Evolutionary conservation across 106 monocot species (phyloP), one percentile per base, ranked within the genome.

Genomic region (Xerophyta viscosa): DNA sequence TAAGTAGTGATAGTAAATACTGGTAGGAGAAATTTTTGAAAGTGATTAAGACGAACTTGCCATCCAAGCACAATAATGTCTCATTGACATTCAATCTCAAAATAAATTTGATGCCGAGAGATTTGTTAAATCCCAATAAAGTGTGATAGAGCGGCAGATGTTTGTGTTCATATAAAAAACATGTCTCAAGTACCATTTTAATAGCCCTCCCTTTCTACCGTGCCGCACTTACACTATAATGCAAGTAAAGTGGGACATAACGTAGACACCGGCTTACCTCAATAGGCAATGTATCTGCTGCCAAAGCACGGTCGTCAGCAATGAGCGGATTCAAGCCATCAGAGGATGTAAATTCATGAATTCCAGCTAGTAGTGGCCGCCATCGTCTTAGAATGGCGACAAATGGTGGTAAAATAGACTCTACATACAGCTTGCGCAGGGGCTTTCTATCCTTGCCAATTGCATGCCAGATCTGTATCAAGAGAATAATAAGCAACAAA

Each of bases 381-480:
- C 98, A 98, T 22, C 90, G 69, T 31, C 90, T 85, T 41, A 98
- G 63, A 51, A 98, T 84, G 37, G 98, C 90, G 54, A 86, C 73
- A 75, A 90, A 98, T 28, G 98, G 98, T 20, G 98, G 98, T 62
- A 98, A 54, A 71, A 98, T 90, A 33, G 72, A 50, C 58, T 89
- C 89, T 15, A 98, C 33, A 55, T 98, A 98, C 24, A 79, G 81
- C 62, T 90, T 90, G 26, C 98, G 57, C 8, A 86, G 49, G 48
- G 82, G 82, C 22, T 73, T 77, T 49, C 77, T 76, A 41, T 98
- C 79, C 50, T 60, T 82, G 51, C 72, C 80, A 79, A 98, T 53
- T 30, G 98, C 90, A 79, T 90, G 86, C 98, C 98, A 98, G 39
- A 90, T 82, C 98, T 98, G 76, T 60, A 77, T 42, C 52, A 67